Base-by-base conservation (phyloP, 2,329 filamentous ascomycete species). In the Alternaria sp. region DNA sequence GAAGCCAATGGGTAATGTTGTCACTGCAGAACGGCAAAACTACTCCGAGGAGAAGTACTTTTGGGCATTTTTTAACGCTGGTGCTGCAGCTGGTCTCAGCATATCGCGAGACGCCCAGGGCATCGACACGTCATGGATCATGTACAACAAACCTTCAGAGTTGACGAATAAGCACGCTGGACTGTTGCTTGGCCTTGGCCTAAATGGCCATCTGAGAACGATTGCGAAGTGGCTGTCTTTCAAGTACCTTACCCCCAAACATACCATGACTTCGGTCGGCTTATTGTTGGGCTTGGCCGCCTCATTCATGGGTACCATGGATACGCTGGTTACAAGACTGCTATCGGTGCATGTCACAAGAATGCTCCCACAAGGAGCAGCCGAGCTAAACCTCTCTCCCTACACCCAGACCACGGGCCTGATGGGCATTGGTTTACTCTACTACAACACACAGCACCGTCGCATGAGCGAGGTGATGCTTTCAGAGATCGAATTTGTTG, bases 391-490 rank as follows among this genome's bases (percentile, higher is more conserved):
- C 70, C 82, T 99, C 2, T 97, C 95, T 3, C 92, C 93, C 5
- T 85, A 97, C 17, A 97, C 95, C 0, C 96, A 99, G 79, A 98
- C 96, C 0, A 96, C 95, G 1, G 96, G 94, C 19, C 91, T 99
- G 45, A 96, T 99, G 93, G 96, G 96, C 2, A 97, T 99, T 68
- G 96, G 96, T 0, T 82, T 99, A 44, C 84, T 99, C 1, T 99
- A 98, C 79, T 96, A 91, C 81, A 91, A 94, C 76, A 97, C 94
- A 26, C 95, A 98, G 74, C 96, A 99, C 81, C 91, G 96, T 28
- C 90, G 96, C 40, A 99, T 99, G 96, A 98, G 93, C 76, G 96
- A 99, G 78, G 93, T 98, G 17, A 97, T 99, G 93, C 88, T 99
- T 54, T 98, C 95, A 0, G 96, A 99, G 78, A 96, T 99, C 64